Evolutionary conservation across 2,329 filamentous ascomycete genomes (phyloP), one percentile per base, ranked within the genome.

Genomic region (Cadophora gregata): DNA sequence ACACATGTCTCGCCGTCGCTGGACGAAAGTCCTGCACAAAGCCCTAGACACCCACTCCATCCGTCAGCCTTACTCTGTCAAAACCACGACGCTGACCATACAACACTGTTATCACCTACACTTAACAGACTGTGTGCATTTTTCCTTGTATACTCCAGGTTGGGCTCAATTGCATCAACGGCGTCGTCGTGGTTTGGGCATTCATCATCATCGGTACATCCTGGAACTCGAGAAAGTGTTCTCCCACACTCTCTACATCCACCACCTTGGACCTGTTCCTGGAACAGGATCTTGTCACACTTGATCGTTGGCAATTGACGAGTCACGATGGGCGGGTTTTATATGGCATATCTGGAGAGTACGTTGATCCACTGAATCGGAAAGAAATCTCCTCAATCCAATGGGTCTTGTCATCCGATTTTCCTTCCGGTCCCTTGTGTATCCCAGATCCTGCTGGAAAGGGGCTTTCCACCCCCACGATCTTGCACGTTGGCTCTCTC

Each of bases 1-100:
- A 87, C 84, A 85, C 84, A 84, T 85, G 83, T 84, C 82, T 86
- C 83, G 82, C 83, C 80, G 80, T 83, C 80, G 81, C 82, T 84
- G 82, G 81, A 81, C 66, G 74, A 75, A 72, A 74, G 70, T 76
- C 73, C 74, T 75, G 74, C 75, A 75, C 73, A 69, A 72, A 70
- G 70, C 73, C 73, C 71, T 76, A 74, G 74, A 72, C 73, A 73
- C 70, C 73, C 74, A 74, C 72, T 74, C 71, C 70, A 73, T 71
- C 71, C 67, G 72, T 74, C 72, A 77, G 75, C 76, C 75, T 71
- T 76, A 75, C 68, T 74, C 71, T 74, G 25, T 76, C 73, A 70
- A 72, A 71, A 76, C 70, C 72, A 76, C 74, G 72, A 72, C 73
- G 69, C 71, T 70, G 69, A 69, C 74, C 73, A 75, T 72, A 74